These are phyloP conservation scores for Exophiala sideris DNA, from an alignment of 2,329 filamentous ascomycete genomes.

Conservation along the genomic window DNA sequence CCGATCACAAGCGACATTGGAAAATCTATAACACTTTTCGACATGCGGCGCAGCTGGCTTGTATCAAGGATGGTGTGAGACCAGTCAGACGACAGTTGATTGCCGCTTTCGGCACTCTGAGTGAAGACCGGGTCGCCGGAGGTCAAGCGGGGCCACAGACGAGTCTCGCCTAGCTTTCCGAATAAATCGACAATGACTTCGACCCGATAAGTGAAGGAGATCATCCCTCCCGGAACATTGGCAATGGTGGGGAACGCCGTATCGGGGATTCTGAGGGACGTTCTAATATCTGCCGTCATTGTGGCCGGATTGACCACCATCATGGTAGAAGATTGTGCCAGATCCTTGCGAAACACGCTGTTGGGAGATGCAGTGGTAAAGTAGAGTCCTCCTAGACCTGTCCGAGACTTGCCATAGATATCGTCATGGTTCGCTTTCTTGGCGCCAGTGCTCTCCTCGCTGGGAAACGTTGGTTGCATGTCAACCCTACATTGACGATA, in stretches of 20 bases:
- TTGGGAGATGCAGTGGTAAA: slow-evolving; percentile 81
- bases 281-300: slow-evolving; percentile 74
- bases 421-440: slow-evolving; percentile 73
- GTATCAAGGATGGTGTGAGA: slow-evolving; percentile 76
- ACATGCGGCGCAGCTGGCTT: slow-evolving; percentile 69
- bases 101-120: slow-evolving; percentile 37
- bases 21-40: slow-evolving; percentile 87
- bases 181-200: slow-evolving; percentile 92
- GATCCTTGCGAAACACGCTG: slow-evolving; percentile 92
- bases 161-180: slow-evolving; percentile 76
- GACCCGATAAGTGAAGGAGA: slow-evolving; percentile 89
- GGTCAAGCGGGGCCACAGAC: slow-evolving; percentile 57
- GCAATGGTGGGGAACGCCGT: slow-evolving; percentile 90
- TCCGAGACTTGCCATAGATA: slow-evolving; percentile 81
- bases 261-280: slow-evolving; percentile 80
- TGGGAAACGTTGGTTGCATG: slow-evolving; percentile 62
- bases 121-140: slow-evolving; percentile 30
- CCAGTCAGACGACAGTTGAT: slow-evolving; percentile 41
- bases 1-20: slow-evolving; percentile 85
- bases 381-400: slow-evolving; percentile 80
- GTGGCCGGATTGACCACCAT: slow-evolving; percentile 81
- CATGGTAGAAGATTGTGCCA: slow-evolving; percentile 83
- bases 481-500: slow-evolving; percentile 91
- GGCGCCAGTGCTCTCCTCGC: slow-evolving; percentile 57
- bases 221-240: slow-evolving; percentile 86